Percentiles rank a stretch among this genome's conserved stretches.
Conservation (phyloP, 192 early-diverging fungal genomes). For the Dissophora globulifera region DNA sequence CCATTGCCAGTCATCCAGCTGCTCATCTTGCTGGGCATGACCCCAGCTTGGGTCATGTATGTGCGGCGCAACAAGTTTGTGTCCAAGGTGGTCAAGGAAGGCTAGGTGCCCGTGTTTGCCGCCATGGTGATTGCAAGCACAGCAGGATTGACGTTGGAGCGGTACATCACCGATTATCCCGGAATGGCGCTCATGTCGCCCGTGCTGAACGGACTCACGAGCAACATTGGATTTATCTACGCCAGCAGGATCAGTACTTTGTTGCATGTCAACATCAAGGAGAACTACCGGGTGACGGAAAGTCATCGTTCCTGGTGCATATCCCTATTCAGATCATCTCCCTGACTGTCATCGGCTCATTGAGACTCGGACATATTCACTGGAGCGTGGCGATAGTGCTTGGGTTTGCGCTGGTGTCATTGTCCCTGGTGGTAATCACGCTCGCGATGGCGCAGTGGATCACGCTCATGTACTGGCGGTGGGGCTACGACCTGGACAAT, state of each 20-base stretch:
- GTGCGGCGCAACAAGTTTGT: conserved; percentile 75
- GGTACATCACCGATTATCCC: conserved; percentile 69
- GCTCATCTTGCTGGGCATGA: conserved; percentile 40
- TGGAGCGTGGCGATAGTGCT: conserved; percentile 37
- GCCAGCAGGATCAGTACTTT: conserved; percentile 80
- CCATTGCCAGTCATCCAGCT: conserved; percentile 55
- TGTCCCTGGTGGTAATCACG: conserved; percentile 55
- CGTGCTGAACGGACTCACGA: conserved; percentile 74
- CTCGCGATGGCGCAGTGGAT: conserved; percentile 66
- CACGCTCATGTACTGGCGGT: conserved; percentile 68
- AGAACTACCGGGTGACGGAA: conserved; percentile 64
- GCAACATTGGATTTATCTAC: conserved; percentile 85
- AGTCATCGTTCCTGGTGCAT: conserved; percentile 73
- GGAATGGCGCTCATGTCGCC: conserved; percentile 78
- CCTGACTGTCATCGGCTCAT: conserved; percentile 48
- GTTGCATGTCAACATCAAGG: conserved; percentile 65
- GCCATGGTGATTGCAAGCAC: conserved; percentile 81
- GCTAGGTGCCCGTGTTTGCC: conserved; percentile 80
- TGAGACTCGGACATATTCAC: conserved; percentile 38
- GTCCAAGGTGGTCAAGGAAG: conserved; percentile 69
- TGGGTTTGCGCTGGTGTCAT: conserved; percentile 21
- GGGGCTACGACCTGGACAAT: conserved; percentile 81
- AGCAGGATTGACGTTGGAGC: conserved; percentile 74
- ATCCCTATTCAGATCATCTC: conserved; percentile 77
- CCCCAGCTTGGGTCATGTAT: conserved; percentile 60